Conservation (phyloP, 2,329 filamentous ascomycete genomes). For the Diplodia scrobiculata region DNA sequence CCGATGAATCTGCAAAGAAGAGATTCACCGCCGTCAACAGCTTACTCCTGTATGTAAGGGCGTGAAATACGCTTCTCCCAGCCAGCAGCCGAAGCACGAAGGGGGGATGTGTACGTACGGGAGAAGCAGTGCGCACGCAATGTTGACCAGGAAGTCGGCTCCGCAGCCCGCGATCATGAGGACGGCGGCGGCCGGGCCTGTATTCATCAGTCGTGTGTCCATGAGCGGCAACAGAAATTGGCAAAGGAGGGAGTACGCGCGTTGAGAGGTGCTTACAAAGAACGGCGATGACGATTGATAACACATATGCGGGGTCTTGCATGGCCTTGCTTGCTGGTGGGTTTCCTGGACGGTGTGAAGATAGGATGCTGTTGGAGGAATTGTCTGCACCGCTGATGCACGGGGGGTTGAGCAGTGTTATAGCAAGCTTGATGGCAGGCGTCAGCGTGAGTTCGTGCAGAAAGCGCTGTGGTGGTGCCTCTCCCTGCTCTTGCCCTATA, state of each 20-base stretch:
- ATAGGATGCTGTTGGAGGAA: not conserved
- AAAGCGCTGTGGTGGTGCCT: conserved; percentile 10
- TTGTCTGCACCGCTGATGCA: not conserved
- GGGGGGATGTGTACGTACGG: conserved; percentile 37
- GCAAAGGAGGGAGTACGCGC: not conserved
- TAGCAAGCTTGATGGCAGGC: conserved; percentile 6
- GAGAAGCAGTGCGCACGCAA: conserved; percentile 49
- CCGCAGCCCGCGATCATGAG: conserved; percentile 54
- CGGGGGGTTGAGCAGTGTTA: too few species aligned
- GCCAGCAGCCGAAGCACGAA: conserved; percentile 2
- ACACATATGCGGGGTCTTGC: conserved; percentile 40
- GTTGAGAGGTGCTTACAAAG: conserved; percentile 41
- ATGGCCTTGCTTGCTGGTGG: not conserved
- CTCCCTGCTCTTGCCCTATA: not conserved
- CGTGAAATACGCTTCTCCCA: not conserved
- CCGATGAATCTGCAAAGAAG: conserved; percentile 60
- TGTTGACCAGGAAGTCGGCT: conserved; percentile 53
- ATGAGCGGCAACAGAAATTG: not conserved
- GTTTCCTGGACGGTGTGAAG: not conserved
- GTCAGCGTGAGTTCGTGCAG: not conserved
- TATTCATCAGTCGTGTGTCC: not conserved
- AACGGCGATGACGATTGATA: conserved; percentile 47
- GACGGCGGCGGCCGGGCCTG: conserved; percentile 54
- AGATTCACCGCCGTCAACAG: not conserved
- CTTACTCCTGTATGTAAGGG: not conserved